Percentiles rank a stretch among this genome's conserved stretches.
These are phyloP conservation scores for Solanum chaucha DNA, from an alignment of 257 asterid species.

Conservation along the genomic window DNA sequence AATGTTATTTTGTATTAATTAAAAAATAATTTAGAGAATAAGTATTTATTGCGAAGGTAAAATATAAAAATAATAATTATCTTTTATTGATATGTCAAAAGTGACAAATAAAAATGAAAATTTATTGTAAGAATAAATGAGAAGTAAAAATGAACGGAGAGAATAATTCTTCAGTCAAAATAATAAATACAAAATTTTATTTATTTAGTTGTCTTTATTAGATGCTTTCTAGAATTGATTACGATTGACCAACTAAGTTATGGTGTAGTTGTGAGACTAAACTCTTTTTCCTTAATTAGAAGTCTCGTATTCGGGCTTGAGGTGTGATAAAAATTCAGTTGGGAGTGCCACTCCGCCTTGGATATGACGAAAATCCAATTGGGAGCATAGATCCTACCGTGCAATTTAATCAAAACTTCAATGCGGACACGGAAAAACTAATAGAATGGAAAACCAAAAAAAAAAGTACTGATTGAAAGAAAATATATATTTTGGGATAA, in stretches of 20 bases:
- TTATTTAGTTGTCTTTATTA: too few species aligned
- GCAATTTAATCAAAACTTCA: accelerated
- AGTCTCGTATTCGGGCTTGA: accelerated
- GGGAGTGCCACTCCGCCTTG: accelerated
- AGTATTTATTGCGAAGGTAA: neutral
- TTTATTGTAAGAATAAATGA: too few species aligned
- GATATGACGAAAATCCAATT: neutral
- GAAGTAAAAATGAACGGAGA: too few species aligned
- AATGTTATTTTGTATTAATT: too few species aligned
- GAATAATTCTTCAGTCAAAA: too few species aligned
- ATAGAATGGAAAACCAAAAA: neutral
- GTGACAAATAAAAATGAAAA: too few species aligned
- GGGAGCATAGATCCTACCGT: neutral
- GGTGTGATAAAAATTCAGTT: neutral
- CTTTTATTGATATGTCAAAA: too few species aligned
- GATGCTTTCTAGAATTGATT: neutral
- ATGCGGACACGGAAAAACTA: neutral
- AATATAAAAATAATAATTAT: too few species aligned
- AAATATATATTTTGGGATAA: neutral
- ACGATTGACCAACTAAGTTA: neutral
- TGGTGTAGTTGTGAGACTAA: neutral
- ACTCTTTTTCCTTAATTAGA: accelerated
- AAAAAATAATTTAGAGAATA: too few species aligned
- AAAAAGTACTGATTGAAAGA: neutral
- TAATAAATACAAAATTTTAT: too few species aligned